Conservation (phyloP, 257 asterid species). For the Plantago ovata region DNA sequence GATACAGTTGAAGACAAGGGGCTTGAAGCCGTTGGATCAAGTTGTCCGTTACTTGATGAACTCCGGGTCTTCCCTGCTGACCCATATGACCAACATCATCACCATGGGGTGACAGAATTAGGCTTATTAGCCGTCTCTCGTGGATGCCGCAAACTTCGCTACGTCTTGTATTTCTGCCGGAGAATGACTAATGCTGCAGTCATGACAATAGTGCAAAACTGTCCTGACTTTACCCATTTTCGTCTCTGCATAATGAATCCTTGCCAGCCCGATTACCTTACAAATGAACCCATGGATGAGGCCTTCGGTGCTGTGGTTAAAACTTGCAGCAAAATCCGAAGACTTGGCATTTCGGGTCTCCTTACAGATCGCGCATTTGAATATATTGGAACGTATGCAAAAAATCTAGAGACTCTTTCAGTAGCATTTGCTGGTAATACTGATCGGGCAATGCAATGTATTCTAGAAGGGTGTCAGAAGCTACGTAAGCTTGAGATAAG, state of each 20-base stretch:
- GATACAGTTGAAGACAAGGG: conserved; percentile 85
- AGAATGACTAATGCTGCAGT: conserved; percentile 92
- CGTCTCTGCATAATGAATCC: conserved; percentile 93
- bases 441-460: conserved; percentile 80
- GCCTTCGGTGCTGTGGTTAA: conserved; percentile 83
- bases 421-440: conserved; percentile 91
- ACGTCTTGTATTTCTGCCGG: conserved; percentile 80
- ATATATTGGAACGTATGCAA: conserved; percentile 72
- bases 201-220: conserved; percentile 55
- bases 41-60: conserved; percentile 83
- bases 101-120: conserved; percentile 62
- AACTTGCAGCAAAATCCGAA: conserved; percentile 64
- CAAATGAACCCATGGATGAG: conserved; percentile 82
- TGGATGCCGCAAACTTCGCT: conserved; percentile 75
- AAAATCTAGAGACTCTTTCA: conserved; percentile 74
- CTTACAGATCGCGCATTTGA: conserved; percentile 75
- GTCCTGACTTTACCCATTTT: conserved; percentile 86
- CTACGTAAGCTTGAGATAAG: conserved; percentile 86
- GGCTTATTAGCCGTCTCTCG: conserved; percentile 80
- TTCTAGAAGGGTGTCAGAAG: conserved; percentile 73
- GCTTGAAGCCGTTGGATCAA: conserved; percentile 64
- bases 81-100: conserved; percentile 50
- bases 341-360: conserved; percentile 78
- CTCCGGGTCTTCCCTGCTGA: conserved; percentile 75
- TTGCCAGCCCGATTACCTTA: conserved; percentile 59